phyloP scores from a whole-genome alignment of 2,329 filamentous ascomycete species.

The Plenodomus biglobosus region DNA sequence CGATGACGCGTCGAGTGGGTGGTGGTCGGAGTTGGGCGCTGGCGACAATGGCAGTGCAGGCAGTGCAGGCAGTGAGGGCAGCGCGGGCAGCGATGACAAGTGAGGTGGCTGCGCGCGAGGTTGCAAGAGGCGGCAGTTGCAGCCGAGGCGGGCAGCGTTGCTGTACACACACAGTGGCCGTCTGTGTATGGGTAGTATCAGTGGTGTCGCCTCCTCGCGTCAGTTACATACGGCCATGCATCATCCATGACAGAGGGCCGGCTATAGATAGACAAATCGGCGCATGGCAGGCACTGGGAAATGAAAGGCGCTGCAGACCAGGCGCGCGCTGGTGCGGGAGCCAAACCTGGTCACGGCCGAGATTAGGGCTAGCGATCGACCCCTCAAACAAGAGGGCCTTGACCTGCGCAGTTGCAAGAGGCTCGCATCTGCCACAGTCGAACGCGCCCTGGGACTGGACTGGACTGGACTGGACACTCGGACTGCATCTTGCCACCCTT shows the following conservation, averaged over 20 bases:
- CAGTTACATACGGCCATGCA: too few species aligned
- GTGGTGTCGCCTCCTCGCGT: too few species aligned
- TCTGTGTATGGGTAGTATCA: constrained; percentile 1
- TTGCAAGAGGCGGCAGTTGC: constrained; percentile 18
- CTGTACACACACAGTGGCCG: constrained; percentile 3
- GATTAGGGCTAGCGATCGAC: constrained; percentile 20
- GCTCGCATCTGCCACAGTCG: constrained; percentile 11
- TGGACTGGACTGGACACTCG: constrained; percentile 18
- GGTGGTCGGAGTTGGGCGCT: neutral
- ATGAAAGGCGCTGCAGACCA: neutral
- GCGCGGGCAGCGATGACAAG: neutral
- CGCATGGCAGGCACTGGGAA: neutral
- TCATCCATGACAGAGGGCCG: neutral
- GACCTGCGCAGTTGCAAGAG: constrained; percentile 11
- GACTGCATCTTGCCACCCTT: constrained; percentile 24
- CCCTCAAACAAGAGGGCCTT: constrained; percentile 20
- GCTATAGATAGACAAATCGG: neutral
- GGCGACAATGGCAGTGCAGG: constrained; percentile 1
- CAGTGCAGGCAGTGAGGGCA: neutral
- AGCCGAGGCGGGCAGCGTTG: constrained; percentile 20
- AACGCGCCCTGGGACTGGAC: constrained; percentile 9
- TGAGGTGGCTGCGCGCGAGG: constrained; percentile 6
- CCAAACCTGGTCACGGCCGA: constrained; percentile 11
- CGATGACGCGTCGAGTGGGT: neutral
- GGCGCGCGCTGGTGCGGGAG: constrained; percentile 6